Evolutionary conservation across 768 basidiomycete genomes (phyloP), one percentile per base, ranked within the genome.

Genomic region (Tricholoma hemisulphureum): DNA sequence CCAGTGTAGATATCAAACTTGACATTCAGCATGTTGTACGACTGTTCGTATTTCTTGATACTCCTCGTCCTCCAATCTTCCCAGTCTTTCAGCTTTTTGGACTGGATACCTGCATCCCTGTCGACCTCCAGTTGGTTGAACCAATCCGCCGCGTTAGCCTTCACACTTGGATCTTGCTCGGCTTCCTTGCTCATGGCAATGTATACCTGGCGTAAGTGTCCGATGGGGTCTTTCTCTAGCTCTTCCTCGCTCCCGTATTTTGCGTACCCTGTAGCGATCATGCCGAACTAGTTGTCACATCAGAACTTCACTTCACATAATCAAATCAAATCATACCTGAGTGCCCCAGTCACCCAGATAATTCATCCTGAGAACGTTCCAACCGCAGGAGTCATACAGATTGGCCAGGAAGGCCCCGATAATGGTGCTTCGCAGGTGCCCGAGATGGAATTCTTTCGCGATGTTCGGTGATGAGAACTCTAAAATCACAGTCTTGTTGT

Each of bases 311-410:
- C 18, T 34, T 43, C 2, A 21, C 49, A 18, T 11, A 26, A 13
- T 16, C 8, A 37, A n/a, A 20, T 0, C 16, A 24, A 45, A 48
- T 18, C 80, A 69, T 35, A 93, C 95, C 82, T 98, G 96, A 39
- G 95, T 98, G 21, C 96, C 96, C 96, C 95, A 98, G 68, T 98
- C 96, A 2, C 96, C 96, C 14, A 98, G 83, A 70, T 99, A 99
- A 71, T 99, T 99, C 73, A 98, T 77, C 2, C 89, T 82, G 34
- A 83, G 72, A n/a, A 95, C 94, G 6, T 93, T 83, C 95, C 93
- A 98, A 14, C 96, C 95, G 65, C 89, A 93, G 6, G 92, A 83
- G 67, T 87, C 88, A 79, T 98, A 96, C 39, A 98, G 65, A 73
- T 98, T 98, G 9, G 84, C 79, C 58, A 98, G 73, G 77, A 97